Base-by-base conservation (phyloP, 2,329 filamentous ascomycete genomes). In the Verticillium tricorpus region DNA sequence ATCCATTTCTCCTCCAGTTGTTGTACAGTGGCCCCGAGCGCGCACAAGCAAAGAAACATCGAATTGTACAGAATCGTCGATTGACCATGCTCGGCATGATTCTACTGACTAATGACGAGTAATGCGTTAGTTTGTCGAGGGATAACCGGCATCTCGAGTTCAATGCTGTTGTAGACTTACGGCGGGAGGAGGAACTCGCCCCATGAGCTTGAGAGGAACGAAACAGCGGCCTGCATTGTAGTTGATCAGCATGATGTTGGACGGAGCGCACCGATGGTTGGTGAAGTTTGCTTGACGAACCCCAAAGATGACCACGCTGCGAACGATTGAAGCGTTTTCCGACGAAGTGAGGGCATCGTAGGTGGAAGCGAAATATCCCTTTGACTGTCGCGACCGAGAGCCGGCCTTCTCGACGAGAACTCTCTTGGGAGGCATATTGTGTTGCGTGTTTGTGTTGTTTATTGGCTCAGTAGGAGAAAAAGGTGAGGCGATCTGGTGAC, bases 241-340 rank as follows among this genome's bases (percentile, higher is more conserved):
- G 4, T 50, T 50, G 58, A 22, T 68, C 56, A 67, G 63, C 40
- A 57, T 35, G 57, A 2, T n/a, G 15, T 37, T 1, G 22, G 45
- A 28, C 3, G 22, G 45, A 28, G 35, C 5, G 6, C n/a, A 15
- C n/a, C 19, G 56, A 40, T n/a, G 61, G 34, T 34, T 11, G 39
- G 22, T 17, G 19, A 19, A 39, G n/a, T 22, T 25, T 54, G 50
- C 31, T 55, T 28, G 28, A 79, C 87, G 72, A 81, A 91, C 88
- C 61, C 87, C 87, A 71, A 91, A 91, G 69, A 90, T 74, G 66
- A 85, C 80, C 67, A 91, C 77, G 71, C 88, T 90, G 69, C 85
- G 83, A 63, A 91, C 88, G 61, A 90, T 83, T 61, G 86, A 83
- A 57, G 86, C 82, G 75, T 91, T 91, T 71, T 91, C 89, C 37